phyloP scores from a whole-genome alignment of 768 basidiomycete genomes.

The Neoboletus brunneissimus region DNA sequence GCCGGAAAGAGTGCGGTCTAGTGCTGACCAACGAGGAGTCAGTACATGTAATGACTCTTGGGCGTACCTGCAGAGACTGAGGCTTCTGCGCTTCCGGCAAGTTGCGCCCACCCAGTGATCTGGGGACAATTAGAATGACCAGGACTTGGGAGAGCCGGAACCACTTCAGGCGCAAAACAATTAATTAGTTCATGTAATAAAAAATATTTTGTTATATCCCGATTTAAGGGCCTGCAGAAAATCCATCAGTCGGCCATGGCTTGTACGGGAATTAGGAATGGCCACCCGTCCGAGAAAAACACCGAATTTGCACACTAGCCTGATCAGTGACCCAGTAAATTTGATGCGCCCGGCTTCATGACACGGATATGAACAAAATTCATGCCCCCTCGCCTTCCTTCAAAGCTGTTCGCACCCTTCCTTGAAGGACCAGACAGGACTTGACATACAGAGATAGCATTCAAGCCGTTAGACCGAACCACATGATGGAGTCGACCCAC shows the following conservation, averaged over 20 bases:
- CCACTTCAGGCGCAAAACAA: constrained; percentile 7
- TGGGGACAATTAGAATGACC: not conserved
- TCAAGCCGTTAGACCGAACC: constrained; percentile 11
- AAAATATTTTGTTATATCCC: constrained; percentile 7
- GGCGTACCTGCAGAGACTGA: not conserved
- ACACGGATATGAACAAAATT: constrained; percentile 25
- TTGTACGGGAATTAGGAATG: constrained; percentile 22
- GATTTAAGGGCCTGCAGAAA: constrained; percentile 5
- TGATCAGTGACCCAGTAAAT: constrained; percentile 2
- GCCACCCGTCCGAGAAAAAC: constrained; percentile 5
- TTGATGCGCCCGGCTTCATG: constrained; percentile 22
- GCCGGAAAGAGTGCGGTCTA: not conserved
- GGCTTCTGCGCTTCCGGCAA: constrained; percentile 3
- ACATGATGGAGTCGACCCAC: constrained; percentile 23
- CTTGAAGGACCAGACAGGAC: constrained; percentile 6
- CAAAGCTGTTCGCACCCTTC: constrained; percentile 1
- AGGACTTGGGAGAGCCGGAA: constrained; percentile 1
- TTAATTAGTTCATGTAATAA: constrained; percentile 11
- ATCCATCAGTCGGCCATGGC: constrained; percentile 2
- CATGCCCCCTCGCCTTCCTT: constrained; percentile 2
- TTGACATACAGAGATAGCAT: constrained; percentile 13
- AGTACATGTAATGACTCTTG: not conserved
- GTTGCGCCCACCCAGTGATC: not conserved
- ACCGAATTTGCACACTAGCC: constrained; percentile 8
- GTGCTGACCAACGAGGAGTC: not conserved